Evolutionary conservation across 2,329 filamentous ascomycete genomes (phyloP).

Genomic region (Ophiostoma fasciatum): DNA sequence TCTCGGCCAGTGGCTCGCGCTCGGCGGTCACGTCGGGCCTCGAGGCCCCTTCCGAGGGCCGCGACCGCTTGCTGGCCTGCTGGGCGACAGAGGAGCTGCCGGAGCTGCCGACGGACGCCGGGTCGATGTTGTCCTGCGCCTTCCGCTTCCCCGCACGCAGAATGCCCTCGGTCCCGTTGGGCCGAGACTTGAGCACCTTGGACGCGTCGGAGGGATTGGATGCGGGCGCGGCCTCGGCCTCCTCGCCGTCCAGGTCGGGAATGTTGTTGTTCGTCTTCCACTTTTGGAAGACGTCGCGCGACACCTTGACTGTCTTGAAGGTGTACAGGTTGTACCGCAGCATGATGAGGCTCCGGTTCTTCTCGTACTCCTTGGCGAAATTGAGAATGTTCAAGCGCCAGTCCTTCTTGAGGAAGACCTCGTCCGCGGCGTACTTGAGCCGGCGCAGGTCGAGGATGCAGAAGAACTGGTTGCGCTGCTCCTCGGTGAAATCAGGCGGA

Average conservation of each 20-base stretch:
- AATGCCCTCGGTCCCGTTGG: constrained; percentile 21
- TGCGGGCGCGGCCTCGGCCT: constrained; percentile 8
- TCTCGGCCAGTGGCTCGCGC: constrained; percentile 23
- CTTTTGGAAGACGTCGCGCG: constrained; percentile 39
- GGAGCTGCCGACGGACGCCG: constrained; percentile 23
- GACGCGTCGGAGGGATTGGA: constrained; percentile 2
- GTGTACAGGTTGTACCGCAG: constrained; percentile 47
- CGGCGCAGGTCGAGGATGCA: constrained; percentile 47
- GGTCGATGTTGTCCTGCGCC: constrained; percentile 33
- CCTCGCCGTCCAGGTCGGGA: constrained; percentile 33
- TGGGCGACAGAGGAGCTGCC: constrained; percentile 17
- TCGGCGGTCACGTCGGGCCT: constrained; percentile 14
- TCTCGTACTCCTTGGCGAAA: constrained; percentile 50
- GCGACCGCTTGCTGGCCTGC: constrained; percentile 33
- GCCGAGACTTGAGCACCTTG: constrained; percentile 15
- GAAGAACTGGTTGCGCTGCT: constrained; percentile 47
- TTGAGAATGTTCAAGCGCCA: constrained; percentile 49
- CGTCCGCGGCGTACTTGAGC: constrained; percentile 45
- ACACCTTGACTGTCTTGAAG: constrained; percentile 47
- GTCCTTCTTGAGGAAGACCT: constrained; percentile 45
- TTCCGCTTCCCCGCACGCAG: constrained; percentile 34
- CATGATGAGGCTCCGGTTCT: constrained; percentile 46
- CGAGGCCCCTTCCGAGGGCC: constrained; percentile 15
- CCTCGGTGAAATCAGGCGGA: constrained; percentile 40
- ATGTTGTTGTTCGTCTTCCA: constrained; percentile 44